Conservation (phyloP, 345 rosid genomes). For the Aquilaria malaccensis region DNA sequence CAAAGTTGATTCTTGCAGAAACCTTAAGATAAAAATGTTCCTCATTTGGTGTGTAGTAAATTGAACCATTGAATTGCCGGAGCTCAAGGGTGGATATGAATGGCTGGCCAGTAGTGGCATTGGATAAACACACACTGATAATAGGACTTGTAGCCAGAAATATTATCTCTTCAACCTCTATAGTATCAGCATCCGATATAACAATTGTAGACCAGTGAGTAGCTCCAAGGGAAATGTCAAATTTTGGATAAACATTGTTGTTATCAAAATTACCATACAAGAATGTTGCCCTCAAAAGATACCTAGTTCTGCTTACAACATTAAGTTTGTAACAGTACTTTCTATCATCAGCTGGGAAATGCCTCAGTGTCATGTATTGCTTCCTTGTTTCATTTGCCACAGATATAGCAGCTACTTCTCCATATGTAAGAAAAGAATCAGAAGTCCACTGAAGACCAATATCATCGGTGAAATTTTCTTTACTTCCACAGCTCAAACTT, state of each 20-base stretch:
- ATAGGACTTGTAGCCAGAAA: conserved; percentile 71
- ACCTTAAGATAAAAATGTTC: conserved; percentile 62
- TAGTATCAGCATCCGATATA: conserved; percentile 62
- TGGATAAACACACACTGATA: conserved; percentile 80
- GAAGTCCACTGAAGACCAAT: conserved; percentile 80
- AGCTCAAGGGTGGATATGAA: conserved; percentile 98
- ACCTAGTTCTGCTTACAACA: conserved; percentile 68
- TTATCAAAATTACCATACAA: conserved; percentile 84
- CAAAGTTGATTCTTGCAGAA: conserved; percentile 93
- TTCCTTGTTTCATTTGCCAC: conserved; percentile 54
- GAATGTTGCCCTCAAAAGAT: conserved; percentile 93
- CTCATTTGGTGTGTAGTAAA: conserved; percentile 60
- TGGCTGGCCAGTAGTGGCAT: conserved; percentile 95
- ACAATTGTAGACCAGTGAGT: conserved; percentile 91
- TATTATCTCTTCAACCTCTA: conserved; percentile 71
- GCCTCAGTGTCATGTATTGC: conserved; percentile 71
- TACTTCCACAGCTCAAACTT: conserved; percentile 92
- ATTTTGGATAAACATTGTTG: conserved; percentile 87
- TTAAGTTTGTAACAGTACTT: conserved; percentile 82
- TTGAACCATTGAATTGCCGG: conserved; percentile 85
- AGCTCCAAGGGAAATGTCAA: conserved; percentile 84
- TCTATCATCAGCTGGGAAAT: conserved; percentile 88
- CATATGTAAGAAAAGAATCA: conserved; percentile 53
- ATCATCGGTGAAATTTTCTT: conserved; percentile 58
- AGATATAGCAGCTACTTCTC: conserved; percentile 58